Evolutionary conservation across 108 stramenopile genomes (phyloP).

Genomic region (Cyclotella kingstonii): DNA sequence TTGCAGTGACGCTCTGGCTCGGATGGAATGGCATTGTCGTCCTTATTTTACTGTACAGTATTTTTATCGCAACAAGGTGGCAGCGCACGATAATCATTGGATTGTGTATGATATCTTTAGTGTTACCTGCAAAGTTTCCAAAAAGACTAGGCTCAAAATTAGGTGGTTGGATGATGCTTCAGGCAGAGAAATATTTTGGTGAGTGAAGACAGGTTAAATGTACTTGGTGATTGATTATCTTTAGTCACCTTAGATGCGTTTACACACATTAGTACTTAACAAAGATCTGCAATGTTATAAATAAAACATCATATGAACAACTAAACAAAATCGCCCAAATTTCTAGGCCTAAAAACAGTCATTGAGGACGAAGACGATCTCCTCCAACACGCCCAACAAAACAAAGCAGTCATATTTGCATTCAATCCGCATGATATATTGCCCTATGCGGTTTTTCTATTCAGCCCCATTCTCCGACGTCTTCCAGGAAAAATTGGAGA

Average conservation of each 20-base stretch:
- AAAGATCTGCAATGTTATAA: not conserved
- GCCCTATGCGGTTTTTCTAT: constrained; percentile 50
- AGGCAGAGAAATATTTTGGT: constrained; percentile 53
- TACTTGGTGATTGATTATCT: not conserved
- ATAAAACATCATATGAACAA: not conserved
- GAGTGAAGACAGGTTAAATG: not conserved
- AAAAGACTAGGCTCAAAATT: constrained; percentile 23
- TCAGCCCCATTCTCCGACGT: constrained; percentile 33
- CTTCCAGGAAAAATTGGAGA: constrained; percentile 40
- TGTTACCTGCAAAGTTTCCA: constrained; percentile 42
- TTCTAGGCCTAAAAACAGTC: constrained; percentile 44
- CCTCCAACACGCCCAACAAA: constrained; percentile 14
- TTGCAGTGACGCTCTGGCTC: constrained; percentile 39
- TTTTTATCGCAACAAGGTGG: constrained; percentile 25
- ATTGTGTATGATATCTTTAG: constrained; percentile 9
- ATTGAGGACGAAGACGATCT: constrained; percentile 55
- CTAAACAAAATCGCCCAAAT: not conserved
- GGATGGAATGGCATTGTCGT: constrained; percentile 42
- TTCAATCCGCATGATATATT: constrained; percentile 55
- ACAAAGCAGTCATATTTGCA: constrained; percentile 49
- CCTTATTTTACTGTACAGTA: constrained; percentile 18
- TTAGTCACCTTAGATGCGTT: not conserved
- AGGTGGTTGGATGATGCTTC: constrained; percentile 46
- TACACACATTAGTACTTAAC: not conserved
- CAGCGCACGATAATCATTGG: constrained; percentile 30